These are phyloP conservation scores for Paramecium pentaurelia DNA, from an alignment of 73 alveolate species.

Conservation along the genomic window DNA sequence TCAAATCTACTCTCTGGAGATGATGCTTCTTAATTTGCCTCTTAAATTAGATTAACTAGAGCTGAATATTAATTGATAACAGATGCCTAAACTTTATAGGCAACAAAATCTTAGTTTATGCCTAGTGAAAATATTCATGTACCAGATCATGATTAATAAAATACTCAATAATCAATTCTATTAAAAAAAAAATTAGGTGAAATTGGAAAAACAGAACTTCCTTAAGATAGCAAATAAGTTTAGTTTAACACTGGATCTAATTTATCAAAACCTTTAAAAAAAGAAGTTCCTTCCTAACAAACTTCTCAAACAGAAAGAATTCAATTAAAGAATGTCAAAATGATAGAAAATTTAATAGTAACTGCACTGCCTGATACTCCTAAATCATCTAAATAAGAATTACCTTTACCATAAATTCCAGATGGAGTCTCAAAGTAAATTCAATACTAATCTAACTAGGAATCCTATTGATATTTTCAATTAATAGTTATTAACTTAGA, in stretches of 20 bases:
- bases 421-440: neutral
- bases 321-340: neutral
- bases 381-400: neutral
- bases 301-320: neutral
- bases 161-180: neutral
- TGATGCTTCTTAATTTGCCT: neutral
- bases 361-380: neutral
- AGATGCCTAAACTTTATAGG: neutral
- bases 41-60: neutral
- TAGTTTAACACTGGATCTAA: neutral
- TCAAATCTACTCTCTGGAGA: slow-evolving; percentile 28
- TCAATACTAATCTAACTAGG: neutral
- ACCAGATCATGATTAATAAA: neutral
- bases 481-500: neutral
- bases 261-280: neutral
- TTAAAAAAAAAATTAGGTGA: neutral
- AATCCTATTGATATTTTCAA: slow-evolving; percentile 29
- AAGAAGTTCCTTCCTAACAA: neutral
- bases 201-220: neutral
- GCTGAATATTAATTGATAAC: slow-evolving; percentile 40
- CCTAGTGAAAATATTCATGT: neutral
- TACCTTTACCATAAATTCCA: neutral
- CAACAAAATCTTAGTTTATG: neutral
- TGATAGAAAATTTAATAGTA: slow-evolving; percentile 26
- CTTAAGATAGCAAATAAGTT: neutral